A percentile compares a stretch with the other conserved stretches of the same genome.
Conservation (phyloP, 805 yeast genomes). For the Nematodospora valgi region DNA sequence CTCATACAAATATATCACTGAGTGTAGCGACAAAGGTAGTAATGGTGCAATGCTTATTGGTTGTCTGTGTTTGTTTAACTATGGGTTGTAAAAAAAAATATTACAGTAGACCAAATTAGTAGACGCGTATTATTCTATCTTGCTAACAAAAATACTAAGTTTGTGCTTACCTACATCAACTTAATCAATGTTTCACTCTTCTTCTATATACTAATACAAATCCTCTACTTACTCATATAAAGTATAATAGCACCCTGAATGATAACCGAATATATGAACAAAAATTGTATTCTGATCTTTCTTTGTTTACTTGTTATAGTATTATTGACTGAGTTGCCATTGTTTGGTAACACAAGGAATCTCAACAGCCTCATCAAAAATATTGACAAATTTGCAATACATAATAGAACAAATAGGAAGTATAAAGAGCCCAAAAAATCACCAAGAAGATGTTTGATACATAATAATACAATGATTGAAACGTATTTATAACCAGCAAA, state of each 20-base stretch:
- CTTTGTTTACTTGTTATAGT: slow-evolving; percentile 65
- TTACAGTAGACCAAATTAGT: too few species aligned
- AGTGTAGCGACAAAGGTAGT: too few species aligned
- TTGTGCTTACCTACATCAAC: too few species aligned
- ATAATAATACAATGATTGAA: slow-evolving; percentile 59
- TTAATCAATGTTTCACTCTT: neutral
- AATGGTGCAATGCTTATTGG: too few species aligned
- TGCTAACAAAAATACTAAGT: too few species aligned
- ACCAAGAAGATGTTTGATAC: slow-evolving; percentile 46
- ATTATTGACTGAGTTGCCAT: slow-evolving; percentile 31
- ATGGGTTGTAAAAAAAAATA: too few species aligned
- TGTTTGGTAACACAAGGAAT: slow-evolving; percentile 60
- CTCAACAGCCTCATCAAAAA: slow-evolving; percentile 69
- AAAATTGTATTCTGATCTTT: slow-evolving; percentile 79
- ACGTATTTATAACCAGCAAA: slow-evolving; percentile 95
- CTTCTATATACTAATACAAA: neutral
- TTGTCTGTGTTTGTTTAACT: too few species aligned
- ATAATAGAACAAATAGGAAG: slow-evolving; percentile 31
- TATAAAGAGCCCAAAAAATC: slow-evolving; percentile 27
- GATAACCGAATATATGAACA: slow-evolving; percentile 79
- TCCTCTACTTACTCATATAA: slow-evolving; percentile 47
- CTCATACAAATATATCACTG: too few species aligned
- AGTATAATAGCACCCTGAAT: slow-evolving; percentile 76
- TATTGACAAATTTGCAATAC: slow-evolving; percentile 46
- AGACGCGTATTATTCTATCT: too few species aligned